Evolutionary conservation across 129 eudicot genomes (phyloP), one percentile per base, ranked within the genome.

Genomic region (Lactuca saligna): DNA sequence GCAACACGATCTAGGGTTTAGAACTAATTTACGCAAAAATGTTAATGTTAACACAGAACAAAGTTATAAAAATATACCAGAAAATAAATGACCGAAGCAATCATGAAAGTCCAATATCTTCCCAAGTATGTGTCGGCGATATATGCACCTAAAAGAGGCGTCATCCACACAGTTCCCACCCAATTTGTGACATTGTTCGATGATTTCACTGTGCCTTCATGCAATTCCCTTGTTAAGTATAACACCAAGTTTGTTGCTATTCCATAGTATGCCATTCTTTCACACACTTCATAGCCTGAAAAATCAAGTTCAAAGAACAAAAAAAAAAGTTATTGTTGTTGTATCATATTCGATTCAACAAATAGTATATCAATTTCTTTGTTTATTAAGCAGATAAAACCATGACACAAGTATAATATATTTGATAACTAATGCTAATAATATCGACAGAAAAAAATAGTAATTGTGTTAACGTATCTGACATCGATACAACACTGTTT

Each of bases 121-220:
- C 95, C 90, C 7, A 87, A 69, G 33, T 76, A 74, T 63, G 95
- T 48, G 56, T 87, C 95, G 5, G 90, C 90, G 1, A 87, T 77
- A 61, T 87, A 87, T 35, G 95, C 95, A n/a, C 95, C 95, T 35
- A 87, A 31, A 61, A 82, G 48, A 25, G 95, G 95, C 8, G 95
- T 82, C 73, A 87, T 17, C 95, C 90, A 87, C 25, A 78, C 84
- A 6, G 90, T 82, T 25, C 88, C 95, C 12, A 63, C 80, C 95
- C 88, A 87, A 39, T 87, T 87, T 25, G 95, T 84, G 68, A 87
- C 95, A 75, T 87, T 84, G 63, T 87, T 87, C 9, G 95, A 65
- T 2, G 95, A 77, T 77, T 68, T 72, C 20, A 87, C 95, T 5
- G 95, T 84, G 62, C 90, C 95, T 79, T 87, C 84, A 77, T 84